Conservation (phyloP, 179 eudicot genomes). For the Dionaea muscipula region DNA sequence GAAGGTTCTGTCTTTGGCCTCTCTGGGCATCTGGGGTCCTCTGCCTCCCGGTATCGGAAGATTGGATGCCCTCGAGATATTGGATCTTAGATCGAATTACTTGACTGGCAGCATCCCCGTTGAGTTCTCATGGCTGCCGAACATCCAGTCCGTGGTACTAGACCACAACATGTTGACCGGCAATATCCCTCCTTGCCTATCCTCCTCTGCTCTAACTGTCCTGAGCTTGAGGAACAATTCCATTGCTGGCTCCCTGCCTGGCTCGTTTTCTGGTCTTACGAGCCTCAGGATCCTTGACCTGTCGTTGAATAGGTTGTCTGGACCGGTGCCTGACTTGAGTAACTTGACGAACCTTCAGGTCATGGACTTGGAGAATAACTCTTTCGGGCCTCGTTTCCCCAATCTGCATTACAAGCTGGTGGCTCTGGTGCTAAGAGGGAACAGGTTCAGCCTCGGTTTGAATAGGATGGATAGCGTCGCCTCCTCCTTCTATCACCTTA, state of each 20-base stretch:
- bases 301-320: slow-evolving; percentile 36
- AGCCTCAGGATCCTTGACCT: slow-evolving; percentile 38
- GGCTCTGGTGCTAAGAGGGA: slow-evolving; percentile 40
- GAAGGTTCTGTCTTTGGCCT: slow-evolving; percentile 50
- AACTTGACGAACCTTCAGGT: slow-evolving; percentile 52
- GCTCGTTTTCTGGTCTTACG: slow-evolving; percentile 23
- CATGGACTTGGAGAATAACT: slow-evolving; percentile 47
- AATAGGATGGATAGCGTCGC: slow-evolving; percentile 22
- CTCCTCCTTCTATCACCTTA: slow-evolving; percentile 39
- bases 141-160: slow-evolving; percentile 47
- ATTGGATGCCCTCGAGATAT: slow-evolving; percentile 46
- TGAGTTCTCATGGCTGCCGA: slow-evolving; percentile 26
- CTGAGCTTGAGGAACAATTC: slow-evolving; percentile 62
- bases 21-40: slow-evolving; percentile 47
- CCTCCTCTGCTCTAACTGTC: slow-evolving; percentile 31
- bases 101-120: slow-evolving; percentile 42
- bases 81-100: slow-evolving; percentile 53
- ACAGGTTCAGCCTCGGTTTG: slow-evolving; percentile 39
- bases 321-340: slow-evolving; percentile 39
- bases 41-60: slow-evolving; percentile 38
- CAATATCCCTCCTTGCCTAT: slow-evolving; percentile 38
- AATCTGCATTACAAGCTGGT: slow-evolving; percentile 33
- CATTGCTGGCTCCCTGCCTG: slow-evolving; percentile 37
- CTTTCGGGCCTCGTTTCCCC: slow-evolving; percentile 58
- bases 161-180: slow-evolving; percentile 53